These are phyloP conservation scores for Zea luxurians DNA, from an alignment of 176 grass and related monocot species.

Conservation along the genomic window DNA sequence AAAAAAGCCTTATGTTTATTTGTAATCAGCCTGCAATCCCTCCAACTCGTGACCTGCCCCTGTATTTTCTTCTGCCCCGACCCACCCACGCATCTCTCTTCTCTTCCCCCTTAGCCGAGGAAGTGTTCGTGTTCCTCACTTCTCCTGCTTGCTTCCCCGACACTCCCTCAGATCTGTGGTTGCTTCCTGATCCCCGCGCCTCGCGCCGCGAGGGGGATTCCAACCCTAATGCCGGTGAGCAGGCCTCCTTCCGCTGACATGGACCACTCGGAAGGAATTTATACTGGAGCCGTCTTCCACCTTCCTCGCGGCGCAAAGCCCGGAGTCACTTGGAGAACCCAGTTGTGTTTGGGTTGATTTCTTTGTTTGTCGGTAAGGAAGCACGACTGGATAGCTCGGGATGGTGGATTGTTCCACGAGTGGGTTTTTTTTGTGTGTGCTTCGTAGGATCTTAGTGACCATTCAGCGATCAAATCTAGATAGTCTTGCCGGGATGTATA, in stretches of 20 bases:
- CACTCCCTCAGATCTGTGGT: constrained; percentile 22
- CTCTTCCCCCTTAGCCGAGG: not conserved
- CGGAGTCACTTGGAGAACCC: not conserved
- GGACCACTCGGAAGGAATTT: not conserved
- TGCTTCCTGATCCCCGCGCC: not conserved
- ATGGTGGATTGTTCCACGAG: not conserved
- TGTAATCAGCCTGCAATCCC: too few relatives aligned
- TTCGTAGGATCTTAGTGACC: not conserved
- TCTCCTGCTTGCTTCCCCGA: constrained; percentile 7
- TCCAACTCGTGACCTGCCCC: constrained; percentile 8
- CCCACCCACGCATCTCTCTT: not conserved
- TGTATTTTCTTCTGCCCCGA: not conserved
- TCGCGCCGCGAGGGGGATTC: not conserved
- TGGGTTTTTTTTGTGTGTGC: not conserved
- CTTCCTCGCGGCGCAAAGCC: not conserved
- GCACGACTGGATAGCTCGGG: not conserved
- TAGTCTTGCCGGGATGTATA: not conserved
- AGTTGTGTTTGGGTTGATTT: not conserved
- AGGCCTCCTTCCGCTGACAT: not conserved
- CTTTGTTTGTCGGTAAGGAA: constrained; percentile 12
- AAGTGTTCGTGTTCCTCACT: not conserved
- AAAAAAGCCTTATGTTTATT: too few relatives aligned
- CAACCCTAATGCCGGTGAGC: not conserved
- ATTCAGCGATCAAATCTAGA: not conserved
- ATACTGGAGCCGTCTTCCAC: not conserved